A percentile compares a stretch with the other conserved stretches of the same genome.
Evolutionary conservation across 2,329 filamentous ascomycete genomes (phyloP).

Genomic region (Fusarium sp.): DNA sequence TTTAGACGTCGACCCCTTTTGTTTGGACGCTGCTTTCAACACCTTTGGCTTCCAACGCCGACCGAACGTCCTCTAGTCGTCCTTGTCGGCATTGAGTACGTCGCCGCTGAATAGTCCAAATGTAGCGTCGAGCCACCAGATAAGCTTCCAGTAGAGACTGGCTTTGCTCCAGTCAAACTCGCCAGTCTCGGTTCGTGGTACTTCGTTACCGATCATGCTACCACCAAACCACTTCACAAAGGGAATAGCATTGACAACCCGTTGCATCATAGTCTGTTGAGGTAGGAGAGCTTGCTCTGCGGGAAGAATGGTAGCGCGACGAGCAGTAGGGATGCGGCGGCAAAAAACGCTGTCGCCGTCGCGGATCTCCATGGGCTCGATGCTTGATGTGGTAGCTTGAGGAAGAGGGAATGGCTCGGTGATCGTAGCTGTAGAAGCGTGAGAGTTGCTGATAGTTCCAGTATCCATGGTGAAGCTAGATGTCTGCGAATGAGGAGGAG

Average conservation of each 20-base stretch:
- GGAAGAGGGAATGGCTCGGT: constrained; percentile 45
- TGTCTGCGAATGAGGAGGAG: constrained; percentile 56
- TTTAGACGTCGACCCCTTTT: neutral
- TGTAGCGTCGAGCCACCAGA: constrained; percentile 69
- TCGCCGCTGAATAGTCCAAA: constrained; percentile 69
- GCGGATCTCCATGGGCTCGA: constrained; percentile 44
- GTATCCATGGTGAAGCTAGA: constrained; percentile 69
- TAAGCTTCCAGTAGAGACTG: constrained; percentile 73
- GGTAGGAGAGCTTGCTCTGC: constrained; percentile 77
- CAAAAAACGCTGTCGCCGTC: constrained; percentile 59
- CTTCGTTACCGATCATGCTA: constrained; percentile 77
- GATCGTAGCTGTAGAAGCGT: constrained; percentile 57
- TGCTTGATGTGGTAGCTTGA: constrained; percentile 31
- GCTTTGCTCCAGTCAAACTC: constrained; percentile 79
- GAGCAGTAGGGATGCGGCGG: constrained; percentile 72
- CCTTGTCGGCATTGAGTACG: constrained; percentile 66
- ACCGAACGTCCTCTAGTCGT: constrained; percentile 55
- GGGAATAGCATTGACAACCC: constrained; percentile 71
- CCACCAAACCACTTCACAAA: constrained; percentile 77
- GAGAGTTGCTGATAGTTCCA: constrained; percentile 57
- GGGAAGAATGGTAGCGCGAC: constrained; percentile 71
- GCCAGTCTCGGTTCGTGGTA: constrained; percentile 76
- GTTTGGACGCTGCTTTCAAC: neutral
- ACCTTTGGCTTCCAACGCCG: constrained; percentile 11
- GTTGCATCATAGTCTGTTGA: constrained; percentile 71